Conservation (phyloP, 805 yeast species). For the Candida nemodendra region DNA sequence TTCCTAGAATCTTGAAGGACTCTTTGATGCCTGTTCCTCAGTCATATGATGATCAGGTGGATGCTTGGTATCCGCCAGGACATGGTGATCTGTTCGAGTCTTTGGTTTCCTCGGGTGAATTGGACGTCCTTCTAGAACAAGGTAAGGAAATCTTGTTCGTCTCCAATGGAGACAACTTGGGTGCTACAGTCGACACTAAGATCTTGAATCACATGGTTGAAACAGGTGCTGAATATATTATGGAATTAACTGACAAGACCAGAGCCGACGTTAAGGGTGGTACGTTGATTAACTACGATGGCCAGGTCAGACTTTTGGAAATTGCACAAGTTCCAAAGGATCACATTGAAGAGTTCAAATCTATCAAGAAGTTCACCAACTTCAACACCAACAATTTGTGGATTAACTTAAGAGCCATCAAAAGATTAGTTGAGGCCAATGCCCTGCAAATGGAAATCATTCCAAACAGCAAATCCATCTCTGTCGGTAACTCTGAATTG, state of each 20-base stretch:
- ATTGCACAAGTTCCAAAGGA: conserved; percentile 99
- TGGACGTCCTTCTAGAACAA: conserved; percentile 82
- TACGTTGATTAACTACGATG: conserved; percentile 93
- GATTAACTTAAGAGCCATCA: conserved; percentile 93
- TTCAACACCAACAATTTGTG: conserved; percentile 98
- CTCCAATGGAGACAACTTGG: conserved; percentile 97
- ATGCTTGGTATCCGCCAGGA: conserved; percentile 99
- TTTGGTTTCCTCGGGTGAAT: conserved; percentile 83
- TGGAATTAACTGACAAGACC: conserved; percentile 98
- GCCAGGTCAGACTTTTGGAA: conserved; percentile 89
- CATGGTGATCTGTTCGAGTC: conserved; percentile 97
- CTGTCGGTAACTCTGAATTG: conserved; percentile 71
- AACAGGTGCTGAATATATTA: conserved; percentile 87
- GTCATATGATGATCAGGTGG: conserved; percentile 65
- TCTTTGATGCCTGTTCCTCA: conserved; percentile 95
- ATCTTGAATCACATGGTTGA: conserved; percentile 91
- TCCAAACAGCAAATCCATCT: conserved; percentile 87
- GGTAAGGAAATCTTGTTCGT: conserved; percentile 95
- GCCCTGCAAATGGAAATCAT: conserved; percentile 89
- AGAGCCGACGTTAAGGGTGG: conserved; percentile 99
- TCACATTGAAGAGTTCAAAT: conserved; percentile 96
- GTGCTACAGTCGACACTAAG: conserved; percentile 94
- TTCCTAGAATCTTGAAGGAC: conserved; percentile 93
- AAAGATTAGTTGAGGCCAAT: conserved; percentile 82
- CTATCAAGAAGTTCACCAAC: conserved; percentile 95